A percentile compares a stretch with the other conserved stretches of the same genome.
These are phyloP conservation scores for Lecanosticta acicola DNA, from an alignment of 2,329 filamentous ascomycete species.

Conservation along the genomic window DNA sequence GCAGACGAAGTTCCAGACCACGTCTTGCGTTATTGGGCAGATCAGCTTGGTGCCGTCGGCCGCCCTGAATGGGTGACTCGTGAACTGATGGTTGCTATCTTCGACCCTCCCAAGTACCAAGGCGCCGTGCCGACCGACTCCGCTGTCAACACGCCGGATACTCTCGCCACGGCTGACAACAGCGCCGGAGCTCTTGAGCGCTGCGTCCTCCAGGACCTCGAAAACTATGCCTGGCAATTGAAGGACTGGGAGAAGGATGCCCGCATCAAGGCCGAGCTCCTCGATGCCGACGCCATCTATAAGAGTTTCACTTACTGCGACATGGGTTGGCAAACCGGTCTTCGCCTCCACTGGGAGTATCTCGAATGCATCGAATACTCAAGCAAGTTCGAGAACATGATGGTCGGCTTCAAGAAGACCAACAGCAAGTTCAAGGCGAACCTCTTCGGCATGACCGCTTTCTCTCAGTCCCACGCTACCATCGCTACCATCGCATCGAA, in stretches of 20 bases:
- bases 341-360: conserved; percentile 46
- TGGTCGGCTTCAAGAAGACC: conserved; percentile 25
- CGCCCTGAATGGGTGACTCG: conserved; percentile 41
- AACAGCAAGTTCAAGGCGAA: background rate
- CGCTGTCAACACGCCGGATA: conserved; percentile 10
- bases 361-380: conserved; percentile 41
- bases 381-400: conserved; percentile 37
- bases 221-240: conserved; percentile 32
- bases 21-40: conserved; percentile 36
- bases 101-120: conserved; percentile 37
- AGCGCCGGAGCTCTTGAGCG: conserved; percentile 15
- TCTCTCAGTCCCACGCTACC: too few relatives aligned
- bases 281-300: conserved; percentile 37
- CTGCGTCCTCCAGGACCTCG: conserved; percentile 31
- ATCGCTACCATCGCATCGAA: too few relatives aligned
- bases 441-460: too few relatives aligned
- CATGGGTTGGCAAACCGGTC: conserved; percentile 35
- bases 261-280: conserved; percentile 30
- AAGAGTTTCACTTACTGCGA: conserved; percentile 39
- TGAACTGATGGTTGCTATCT: conserved; percentile 39
- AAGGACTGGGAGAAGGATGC: conserved; percentile 39
- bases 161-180: conserved; percentile 5
- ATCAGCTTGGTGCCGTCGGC: conserved; percentile 31
- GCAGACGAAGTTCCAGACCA: conserved; percentile 32
- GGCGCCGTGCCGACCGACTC: conserved; percentile 30